These are phyloP conservation scores for Dactylis glomerata DNA, from an alignment of 176 grass and related monocot species.

Conservation along the genomic window DNA sequence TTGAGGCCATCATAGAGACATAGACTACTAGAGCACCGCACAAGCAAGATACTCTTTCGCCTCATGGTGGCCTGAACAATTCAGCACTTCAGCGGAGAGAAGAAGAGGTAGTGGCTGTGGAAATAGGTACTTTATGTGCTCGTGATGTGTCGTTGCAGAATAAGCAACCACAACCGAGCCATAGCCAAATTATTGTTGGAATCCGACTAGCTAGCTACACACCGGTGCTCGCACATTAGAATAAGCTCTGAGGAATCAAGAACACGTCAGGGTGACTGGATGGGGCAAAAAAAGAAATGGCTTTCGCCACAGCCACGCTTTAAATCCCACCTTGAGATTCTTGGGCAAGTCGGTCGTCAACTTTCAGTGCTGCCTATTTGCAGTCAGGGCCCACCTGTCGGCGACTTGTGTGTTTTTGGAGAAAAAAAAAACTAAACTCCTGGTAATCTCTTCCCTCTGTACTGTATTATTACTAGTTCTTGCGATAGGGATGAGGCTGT, in stretches of 20 bases:
- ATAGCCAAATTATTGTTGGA: slow-evolving; percentile 13
- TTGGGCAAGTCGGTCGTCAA: neutral
- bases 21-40: neutral
- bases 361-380: neutral
- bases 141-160: slow-evolving; percentile 13
- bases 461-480: neutral
- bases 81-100: slow-evolving; percentile 16
- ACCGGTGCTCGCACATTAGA: neutral
- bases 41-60: slow-evolving; percentile 1
- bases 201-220: slow-evolving; percentile 10
- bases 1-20: neutral
- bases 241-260: slow-evolving; percentile 39
- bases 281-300: slow-evolving; percentile 2
- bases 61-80: slow-evolving; percentile 17
- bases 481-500: neutral
- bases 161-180: slow-evolving; percentile 7
- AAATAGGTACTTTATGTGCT: slow-evolving; percentile 19
- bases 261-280: slow-evolving; percentile 41
- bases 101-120: neutral
- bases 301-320: slow-evolving; percentile 12
- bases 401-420: neutral
- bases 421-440: neutral
- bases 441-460: neutral
- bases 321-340: slow-evolving; percentile 24
- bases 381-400: neutral